Percentiles rank a stretch among this genome's conserved stretches.
Evolutionary conservation across 352 stramenopile genomes (phyloP).

Genomic region (Pythium angustatum): DNA sequence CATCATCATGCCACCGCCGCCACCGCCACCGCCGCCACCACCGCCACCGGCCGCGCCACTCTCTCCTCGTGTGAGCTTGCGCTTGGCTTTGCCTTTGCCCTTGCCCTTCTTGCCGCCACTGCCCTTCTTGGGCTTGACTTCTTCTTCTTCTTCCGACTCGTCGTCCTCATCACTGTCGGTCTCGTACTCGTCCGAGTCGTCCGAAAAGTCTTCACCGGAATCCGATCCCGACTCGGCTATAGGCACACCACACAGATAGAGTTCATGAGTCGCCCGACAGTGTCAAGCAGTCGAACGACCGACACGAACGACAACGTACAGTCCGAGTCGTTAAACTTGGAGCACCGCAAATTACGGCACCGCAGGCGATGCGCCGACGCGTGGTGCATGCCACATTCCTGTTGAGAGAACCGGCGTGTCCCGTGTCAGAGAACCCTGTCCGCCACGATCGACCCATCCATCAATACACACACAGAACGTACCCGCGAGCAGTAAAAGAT

Average conservation of each 20-base stretch:
- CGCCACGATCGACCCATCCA: not conserved
- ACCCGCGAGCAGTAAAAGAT: slow-evolving; percentile 89
- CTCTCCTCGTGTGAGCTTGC: slow-evolving; percentile 28
- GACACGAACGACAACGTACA: slow-evolving; percentile 50
- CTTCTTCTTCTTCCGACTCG: slow-evolving; percentile 49
- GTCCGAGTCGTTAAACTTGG: slow-evolving; percentile 89
- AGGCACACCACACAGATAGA: not conserved
- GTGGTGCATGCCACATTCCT: slow-evolving; percentile 90
- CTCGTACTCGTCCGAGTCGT: slow-evolving; percentile 54
- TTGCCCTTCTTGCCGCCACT: slow-evolving; percentile 7
- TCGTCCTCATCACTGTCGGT: slow-evolving; percentile 23
- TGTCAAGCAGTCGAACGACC: not conserved
- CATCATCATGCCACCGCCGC: slow-evolving; percentile 44
- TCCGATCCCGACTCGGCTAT: slow-evolving; percentile 77
- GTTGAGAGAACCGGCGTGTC: too few species aligned
- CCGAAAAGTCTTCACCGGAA: slow-evolving; percentile 47
- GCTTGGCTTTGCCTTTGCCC: slow-evolving; percentile 44
- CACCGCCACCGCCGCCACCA: too few species aligned
- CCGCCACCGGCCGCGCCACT: slow-evolving; percentile 11
- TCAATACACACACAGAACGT: slow-evolving; percentile 17
- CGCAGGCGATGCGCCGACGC: slow-evolving; percentile 84
- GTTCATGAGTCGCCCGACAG: not conserved
- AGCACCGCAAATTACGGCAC: slow-evolving; percentile 84
- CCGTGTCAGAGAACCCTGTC: not conserved
- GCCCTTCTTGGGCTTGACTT: slow-evolving; percentile 52